These are phyloP conservation scores for Calonectria pseudoturangicola DNA, from an alignment of 2,329 filamentous ascomycete species.

Conservation along the genomic window DNA sequence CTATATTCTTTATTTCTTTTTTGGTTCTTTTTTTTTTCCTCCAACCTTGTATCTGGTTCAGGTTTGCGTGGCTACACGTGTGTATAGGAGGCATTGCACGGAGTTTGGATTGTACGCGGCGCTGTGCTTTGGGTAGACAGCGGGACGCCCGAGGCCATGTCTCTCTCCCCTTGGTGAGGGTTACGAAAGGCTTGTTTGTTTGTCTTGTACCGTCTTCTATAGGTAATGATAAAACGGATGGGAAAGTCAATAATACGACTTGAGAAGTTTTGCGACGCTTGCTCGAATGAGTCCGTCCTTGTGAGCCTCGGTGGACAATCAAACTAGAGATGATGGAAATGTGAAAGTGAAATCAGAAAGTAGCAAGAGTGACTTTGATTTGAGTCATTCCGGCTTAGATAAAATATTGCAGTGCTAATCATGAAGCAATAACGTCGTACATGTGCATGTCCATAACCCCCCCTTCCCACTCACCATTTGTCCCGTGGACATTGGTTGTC, in stretches of 20 bases:
- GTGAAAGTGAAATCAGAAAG: background rate
- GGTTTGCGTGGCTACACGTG: slow-evolving; percentile 46
- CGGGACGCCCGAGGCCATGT: slow-evolving; percentile 20
- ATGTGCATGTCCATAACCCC: slow-evolving; percentile 5
- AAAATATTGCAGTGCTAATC: slow-evolving; percentile 15
- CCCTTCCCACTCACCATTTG: background rate
- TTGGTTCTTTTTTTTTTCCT: slow-evolving; percentile 30
- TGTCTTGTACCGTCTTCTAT: slow-evolving; percentile 30
- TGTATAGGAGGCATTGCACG: slow-evolving; percentile 60
- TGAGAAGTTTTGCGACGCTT: slow-evolving; percentile 7
- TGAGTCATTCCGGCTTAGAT: background rate
- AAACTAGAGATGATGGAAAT: background rate
- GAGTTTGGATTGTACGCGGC: slow-evolving; percentile 56
- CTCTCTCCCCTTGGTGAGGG: slow-evolving; percentile 16
- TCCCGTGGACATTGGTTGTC: background rate
- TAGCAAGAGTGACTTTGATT: too few species aligned
- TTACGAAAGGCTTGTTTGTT: slow-evolving; percentile 28
- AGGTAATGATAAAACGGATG: slow-evolving; percentile 40
- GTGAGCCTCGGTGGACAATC: too few species aligned
- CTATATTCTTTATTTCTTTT: slow-evolving; percentile 43
- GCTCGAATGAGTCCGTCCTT: background rate
- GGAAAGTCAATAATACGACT: slow-evolving; percentile 15
- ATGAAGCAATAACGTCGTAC: slow-evolving; percentile 19
- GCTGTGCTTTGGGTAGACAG: slow-evolving; percentile 48
- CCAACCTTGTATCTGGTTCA: slow-evolving; percentile 31